Percentiles rank a stretch among this genome's conserved stretches.
Evolutionary conservation across 129 eudicot species (phyloP).

Genomic region (Sambucus nigra): DNA sequence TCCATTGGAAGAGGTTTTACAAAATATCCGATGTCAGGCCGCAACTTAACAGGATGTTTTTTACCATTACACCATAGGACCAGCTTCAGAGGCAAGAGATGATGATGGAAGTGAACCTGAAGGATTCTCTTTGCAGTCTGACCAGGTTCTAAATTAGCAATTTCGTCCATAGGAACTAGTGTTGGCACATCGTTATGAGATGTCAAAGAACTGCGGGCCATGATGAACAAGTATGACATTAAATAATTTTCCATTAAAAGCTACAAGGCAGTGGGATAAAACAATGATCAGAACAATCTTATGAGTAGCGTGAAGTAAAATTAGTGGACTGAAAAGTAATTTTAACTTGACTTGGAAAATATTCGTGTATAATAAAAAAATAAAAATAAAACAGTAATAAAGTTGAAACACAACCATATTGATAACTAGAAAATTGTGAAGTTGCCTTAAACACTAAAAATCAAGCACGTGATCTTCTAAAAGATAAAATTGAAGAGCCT

Average conservation of each 20-base stretch:
- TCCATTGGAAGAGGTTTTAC: conserved; percentile 75
- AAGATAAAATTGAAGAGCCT: too few species aligned
- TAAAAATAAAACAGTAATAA: too few species aligned
- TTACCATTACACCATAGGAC: conserved; percentile 48
- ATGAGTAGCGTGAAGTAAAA: too few species aligned
- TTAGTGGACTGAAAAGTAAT: too few species aligned
- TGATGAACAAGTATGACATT: conserved; percentile 8
- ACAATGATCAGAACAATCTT: too few species aligned
- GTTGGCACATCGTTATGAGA: conserved; percentile 38
- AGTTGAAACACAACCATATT: too few species aligned
- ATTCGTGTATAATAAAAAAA: too few species aligned
- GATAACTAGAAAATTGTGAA: too few species aligned
- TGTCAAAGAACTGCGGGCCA: conserved; percentile 33
- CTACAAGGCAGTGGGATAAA: neutral
- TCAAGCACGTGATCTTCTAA: too few species aligned
- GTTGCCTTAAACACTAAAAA: too few species aligned
- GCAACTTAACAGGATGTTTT: conserved; percentile 61
- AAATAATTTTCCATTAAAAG: conserved; percentile 6
- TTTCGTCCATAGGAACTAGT: conserved; percentile 60
- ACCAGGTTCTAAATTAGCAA: conserved; percentile 60
- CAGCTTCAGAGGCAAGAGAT: conserved; percentile 86
- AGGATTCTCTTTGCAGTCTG: conserved; percentile 36
- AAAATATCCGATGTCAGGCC: conserved; percentile 91
- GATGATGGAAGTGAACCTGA: conserved; percentile 88
- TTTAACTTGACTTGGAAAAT: too few species aligned